phyloP scores from a whole-genome alignment of 2,329 filamentous ascomycete genomes.

The Hymenoscyphus albidus region DNA sequence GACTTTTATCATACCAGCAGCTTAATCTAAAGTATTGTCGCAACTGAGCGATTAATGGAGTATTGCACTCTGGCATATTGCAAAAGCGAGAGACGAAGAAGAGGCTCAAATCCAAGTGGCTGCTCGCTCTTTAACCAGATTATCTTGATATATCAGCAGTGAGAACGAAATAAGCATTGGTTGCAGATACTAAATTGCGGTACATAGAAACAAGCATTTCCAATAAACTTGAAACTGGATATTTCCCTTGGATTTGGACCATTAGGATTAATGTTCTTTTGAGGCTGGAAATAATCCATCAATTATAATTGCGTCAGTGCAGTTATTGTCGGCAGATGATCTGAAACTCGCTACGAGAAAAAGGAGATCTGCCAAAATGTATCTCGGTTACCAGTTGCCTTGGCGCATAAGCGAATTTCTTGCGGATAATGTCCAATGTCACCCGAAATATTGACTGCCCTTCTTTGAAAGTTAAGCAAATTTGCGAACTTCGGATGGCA shows the following conservation, averaged over 20 bases:
- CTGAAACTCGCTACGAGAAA: neutral
- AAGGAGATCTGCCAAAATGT: constrained; percentile 12
- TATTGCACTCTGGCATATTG: neutral
- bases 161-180: neutral
- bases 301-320: neutral
- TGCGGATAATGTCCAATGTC: neutral
- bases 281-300: neutral
- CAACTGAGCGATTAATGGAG: neutral
- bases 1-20: neutral
- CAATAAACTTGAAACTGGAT: neutral
- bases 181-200: constrained; percentile 7
- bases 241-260: neutral
- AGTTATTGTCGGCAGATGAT: constrained; percentile 5
- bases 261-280: constrained; percentile 5
- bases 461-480: neutral
- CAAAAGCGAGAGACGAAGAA: neutral
- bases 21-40: neutral
- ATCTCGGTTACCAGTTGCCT: constrained; percentile 6
- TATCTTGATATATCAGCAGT: constrained; percentile 1
- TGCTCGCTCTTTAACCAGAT: constrained; percentile 9
- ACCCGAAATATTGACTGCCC: neutral
- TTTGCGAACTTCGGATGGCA: neutral
- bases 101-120: neutral
- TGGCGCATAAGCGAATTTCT: neutral
- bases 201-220: constrained; percentile 12